Base-by-base conservation (phyloP, 495 filamentous ascomycete genomes). In the Penicillium daleae region DNA sequence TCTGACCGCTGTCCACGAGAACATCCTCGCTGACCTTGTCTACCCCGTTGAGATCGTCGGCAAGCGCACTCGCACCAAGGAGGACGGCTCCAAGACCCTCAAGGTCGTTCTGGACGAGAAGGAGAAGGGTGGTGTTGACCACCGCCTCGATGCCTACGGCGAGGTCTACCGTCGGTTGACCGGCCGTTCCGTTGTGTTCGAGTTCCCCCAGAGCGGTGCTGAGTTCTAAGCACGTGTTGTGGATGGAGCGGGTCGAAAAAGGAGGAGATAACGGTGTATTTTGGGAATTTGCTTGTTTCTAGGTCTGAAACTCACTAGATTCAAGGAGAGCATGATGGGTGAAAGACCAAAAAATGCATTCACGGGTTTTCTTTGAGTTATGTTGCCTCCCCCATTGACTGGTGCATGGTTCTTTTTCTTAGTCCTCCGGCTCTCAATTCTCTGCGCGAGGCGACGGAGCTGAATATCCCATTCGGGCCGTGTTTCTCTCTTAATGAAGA, bases 11-110 rank as follows among this genome's bases (percentile, higher is more conserved):
- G 95, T 98, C 69, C 95, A 99, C 87, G 95, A 99, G 74, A 86
- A 93, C 70, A 96, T 98, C 83, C 91, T 99, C 68, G 78, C 79
- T 70, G 95, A 99, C 80, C 90, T 99, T 69, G 96, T 98, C 82
- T 99, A 91, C 89, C 95, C 95, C 75, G 96, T 97, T 70, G 95
- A 99, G 90, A 98, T 99, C 72, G 95, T 99, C 72, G 95, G 95
- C 80, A 98, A 98, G 92, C 90, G 95, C 73, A 80, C 89, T 76
- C 87, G 94, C 78, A 97, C 94, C 81, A 90, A 95, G 83, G 93
- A 97, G 85, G 95, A 99, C 81, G 91, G 92, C 79, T 89, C 84
- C 87, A 98, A 98, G 89, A 83, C 94, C 75, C 86, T 97, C 76
- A 99, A 99, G 90, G 90, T 99, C 71, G 87, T 98, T 73, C 86